phyloP scores from a whole-genome alignment of 495 filamentous ascomycete species.

The Daldinia loculata region DNA sequence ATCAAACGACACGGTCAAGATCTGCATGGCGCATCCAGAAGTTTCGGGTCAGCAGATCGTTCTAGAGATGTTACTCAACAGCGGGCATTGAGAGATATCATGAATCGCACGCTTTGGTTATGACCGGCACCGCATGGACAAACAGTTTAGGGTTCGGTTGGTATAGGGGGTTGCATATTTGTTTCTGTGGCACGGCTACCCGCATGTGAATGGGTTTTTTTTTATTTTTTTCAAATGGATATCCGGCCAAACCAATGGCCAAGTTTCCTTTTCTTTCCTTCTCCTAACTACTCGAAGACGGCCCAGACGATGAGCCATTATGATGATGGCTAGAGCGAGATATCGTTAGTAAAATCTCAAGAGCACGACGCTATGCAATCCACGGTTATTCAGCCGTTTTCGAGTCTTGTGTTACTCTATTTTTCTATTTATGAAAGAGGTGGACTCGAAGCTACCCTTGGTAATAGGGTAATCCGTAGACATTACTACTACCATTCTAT shows the following conservation, averaged over 20 bases:
- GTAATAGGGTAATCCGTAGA: conserved; percentile 4
- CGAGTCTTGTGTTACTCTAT: not conserved
- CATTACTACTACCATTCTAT: conserved; percentile 20
- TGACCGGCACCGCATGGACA: not conserved
- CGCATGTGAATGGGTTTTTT: conserved; percentile 8
- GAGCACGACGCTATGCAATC: not conserved
- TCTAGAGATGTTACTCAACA: conserved; percentile 91
- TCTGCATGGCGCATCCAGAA: conserved; percentile 95
- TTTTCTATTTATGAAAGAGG: not conserved
- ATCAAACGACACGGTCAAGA: conserved; percentile 77
- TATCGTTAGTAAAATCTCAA: not conserved
- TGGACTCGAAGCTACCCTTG: not conserved
- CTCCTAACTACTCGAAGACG: not conserved
- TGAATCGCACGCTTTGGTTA: conserved; percentile 13
- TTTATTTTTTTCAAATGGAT: conserved; percentile 27
- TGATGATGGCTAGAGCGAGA: conserved; percentile 8
- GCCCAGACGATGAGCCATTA: conserved; percentile 6
- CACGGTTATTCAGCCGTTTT: not conserved
- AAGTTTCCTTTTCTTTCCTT: conserved; percentile 22
- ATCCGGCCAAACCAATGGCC: conserved; percentile 21
- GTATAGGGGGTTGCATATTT: conserved; percentile 20
- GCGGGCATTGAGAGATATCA: conserved; percentile 82
- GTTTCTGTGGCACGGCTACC: conserved; percentile 6
- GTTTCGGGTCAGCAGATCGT: conserved; percentile 82
- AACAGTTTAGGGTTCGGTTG: not conserved